Evolutionary conservation across 164 flowering plant genomes (phyloP), one percentile per base, ranked within the genome.

Genomic region (Hamamelis virginiana): DNA sequence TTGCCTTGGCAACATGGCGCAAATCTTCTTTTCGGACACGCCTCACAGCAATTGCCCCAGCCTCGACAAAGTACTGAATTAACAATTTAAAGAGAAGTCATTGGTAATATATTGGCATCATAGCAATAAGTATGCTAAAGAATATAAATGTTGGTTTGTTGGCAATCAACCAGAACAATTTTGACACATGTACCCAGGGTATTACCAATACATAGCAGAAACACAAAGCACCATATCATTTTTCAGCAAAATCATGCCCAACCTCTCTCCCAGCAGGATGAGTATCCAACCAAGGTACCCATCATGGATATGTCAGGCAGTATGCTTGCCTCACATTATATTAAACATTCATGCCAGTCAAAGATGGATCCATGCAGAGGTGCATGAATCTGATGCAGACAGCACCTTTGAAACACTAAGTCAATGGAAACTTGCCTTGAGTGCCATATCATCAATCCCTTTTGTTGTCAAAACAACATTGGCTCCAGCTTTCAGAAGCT

Each of bases 381-480:
- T 33, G 41, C 41, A 2, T 58, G 13, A 53, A 8, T 25, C 12
- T 14, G 12, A 27, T 45, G 33, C 11, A 50, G 21, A 18, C 28
- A 58, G 4, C 33, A 44, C 16, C 38, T 15, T n/a, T 15, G 23
- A 5, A 10, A 19, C 59, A 4, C 44, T 62, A 69, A 58, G 16
- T 23, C 6, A 44, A 38, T 13, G 69, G 41, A 74, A 69, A 51
- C 85, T 77, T 87, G 70, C 99, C 96, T 96, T 96, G 27, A 93
- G 94, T 33, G 99, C 95, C 99, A 93, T 96, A 85, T 96, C 99
- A 81, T 96, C 99, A 76, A 96, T 93, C 70, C 94, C 99, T 77
- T 96, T 96, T 8, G 98, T 89, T 11, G 99, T 96, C 45, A 96
- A 76, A 65, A 96, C 74, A 65, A 96, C 98, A 87, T 93, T 96